Base-by-base conservation (phyloP, 2,329 filamentous ascomycete species). In the Biscogniauxia mediterranea region DNA sequence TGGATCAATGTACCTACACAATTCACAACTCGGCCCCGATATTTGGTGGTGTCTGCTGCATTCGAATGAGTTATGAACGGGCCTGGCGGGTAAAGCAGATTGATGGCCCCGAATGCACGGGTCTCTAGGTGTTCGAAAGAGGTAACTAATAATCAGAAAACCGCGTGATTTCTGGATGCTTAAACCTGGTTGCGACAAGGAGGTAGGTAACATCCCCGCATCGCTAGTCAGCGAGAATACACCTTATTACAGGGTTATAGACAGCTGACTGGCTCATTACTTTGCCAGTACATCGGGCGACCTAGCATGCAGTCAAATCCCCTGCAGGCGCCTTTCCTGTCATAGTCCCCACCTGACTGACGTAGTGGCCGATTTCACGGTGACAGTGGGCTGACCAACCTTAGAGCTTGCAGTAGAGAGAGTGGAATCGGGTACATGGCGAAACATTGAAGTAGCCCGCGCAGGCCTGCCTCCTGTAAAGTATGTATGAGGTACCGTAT, bases 371-470 rank as follows among this genome's bases (percentile, higher is more conserved):
- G 55, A 56, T 56, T 20, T 11, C 25, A 54, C 26, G 52, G 52
- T 32, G 26, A 38, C 32, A 54, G 52, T 54, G 52, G 28, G 23
- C n/a, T 54, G 25, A 19, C 19, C n/a, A 54, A 52, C n/a, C n/a
- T n/a, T n/a, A n/a, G 53, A 46, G 38, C 42, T 62, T 57, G 61
- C 54, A 61, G 23, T 28, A 20, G 20, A 56, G 55, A 13, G 50
- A 51, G 26, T 32, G 32, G 52, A 19, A 38, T 32, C 17, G 8
- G 38, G 55, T 49, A 42, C 55, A 46, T 15, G 5, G 11, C 38
- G 15, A 17, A 46, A n/a, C n/a, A n/a, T n/a, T n/a, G n/a, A 15
- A 46, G 38, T 46, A 57, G 56, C 32, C 38, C 38, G 38, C 38
- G 38, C 38, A 9, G 38, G 15, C 13, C 38, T 11, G 38, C 38